Base-by-base conservation (phyloP, 768 basidiomycete genomes). In the Boletus rex-veris region DNA sequence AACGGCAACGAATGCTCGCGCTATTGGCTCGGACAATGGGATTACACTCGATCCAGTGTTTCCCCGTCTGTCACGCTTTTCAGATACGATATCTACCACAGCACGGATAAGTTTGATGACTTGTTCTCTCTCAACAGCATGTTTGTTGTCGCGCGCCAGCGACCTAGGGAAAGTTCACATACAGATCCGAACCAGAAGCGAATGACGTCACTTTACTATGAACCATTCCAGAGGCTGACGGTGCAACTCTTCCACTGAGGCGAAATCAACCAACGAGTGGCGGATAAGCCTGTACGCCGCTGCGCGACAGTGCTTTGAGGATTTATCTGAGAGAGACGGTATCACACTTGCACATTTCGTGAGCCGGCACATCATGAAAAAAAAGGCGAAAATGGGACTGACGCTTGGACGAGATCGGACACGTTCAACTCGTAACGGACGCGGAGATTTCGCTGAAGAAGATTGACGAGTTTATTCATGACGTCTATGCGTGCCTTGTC, bases 1-100 rank as follows among this genome's bases (percentile, higher is more conserved):
- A 12, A 97, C 83, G 9, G 95, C 91, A 38, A 98, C 83, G n/a
- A 98, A 73, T 11, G 92, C 90, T 31, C 97, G 83, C 74, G 98
- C 82, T 47, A 93, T 80, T 28, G 84, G 75, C 61, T 90, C 84
- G 7, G 88, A 86, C 46, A 93, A 67, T 12, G 84, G 85, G 5
- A 88, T 79, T 3, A 68, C 67, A 11, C 78, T 77, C 10, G 75
- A 63, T 10, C 75, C 76, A 9, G 55, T 56, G 37, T 71, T 71
- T 19, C 73, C 71, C 26, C 75, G 67, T 40, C 74, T 72, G 26
- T 79, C 74, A 36, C 70, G 61, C 39, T 81, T 77, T 46, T 81
- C 78, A 12, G 85, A 84, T 12, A 89, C 87, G 36, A 94, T 78
- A 60, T 90, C 83, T 7, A 95, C 81, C 24, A 93, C 82, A 3